Evolutionary conservation across 345 rosid species (phyloP), one percentile per base, ranked within the genome.

Genomic region (Ceriops decandra): DNA sequence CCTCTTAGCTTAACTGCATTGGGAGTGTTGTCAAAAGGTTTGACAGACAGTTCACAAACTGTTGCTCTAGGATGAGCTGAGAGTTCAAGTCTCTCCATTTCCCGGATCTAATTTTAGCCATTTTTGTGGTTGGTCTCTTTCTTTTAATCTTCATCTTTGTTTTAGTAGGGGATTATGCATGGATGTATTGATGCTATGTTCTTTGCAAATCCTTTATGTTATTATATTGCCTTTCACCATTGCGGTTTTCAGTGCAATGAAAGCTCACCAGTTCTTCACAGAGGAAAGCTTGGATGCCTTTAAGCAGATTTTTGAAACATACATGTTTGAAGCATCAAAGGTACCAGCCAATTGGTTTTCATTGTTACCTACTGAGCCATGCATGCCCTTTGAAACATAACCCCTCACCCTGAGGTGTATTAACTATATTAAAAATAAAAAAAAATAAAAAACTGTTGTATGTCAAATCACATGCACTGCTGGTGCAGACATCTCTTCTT

Each of bases 1-100:
- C 84, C 86, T 77, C 85, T 80, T 68, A 15, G 15, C 49, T 42
- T 68, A 70, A 64, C 66, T 80, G 62, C 74, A 72, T 74, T 87
- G 99, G 96, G 95, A 95, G 93, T 95, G 99, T 83, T 95, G 99
- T 91, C 99, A 91, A 67, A 86, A 71, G 99, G 99, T 80, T 82
- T 95, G 99, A 95, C 99, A 70, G 88, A 77, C 95, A 82, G 99
- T 91, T 89, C 80, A 65, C 66, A 68, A 77, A 85, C 97, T 95
- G 95, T 91, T 82, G 90, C 86, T 90, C 87, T 77, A 72, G 82
- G 79, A 79, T 78, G 84, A 89, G 96, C 86, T 91, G 97, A 88
- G 97, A 95, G 99, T 95, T 95, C 99, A 82, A 90, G 79, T 86
- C 97, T 90, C 93, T 90, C 93, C 97, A 86, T 90, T 85, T 85